Base-by-base conservation (phyloP, 1,139 yeast genomes). In the Sugiyamaella neomexicana region DNA sequence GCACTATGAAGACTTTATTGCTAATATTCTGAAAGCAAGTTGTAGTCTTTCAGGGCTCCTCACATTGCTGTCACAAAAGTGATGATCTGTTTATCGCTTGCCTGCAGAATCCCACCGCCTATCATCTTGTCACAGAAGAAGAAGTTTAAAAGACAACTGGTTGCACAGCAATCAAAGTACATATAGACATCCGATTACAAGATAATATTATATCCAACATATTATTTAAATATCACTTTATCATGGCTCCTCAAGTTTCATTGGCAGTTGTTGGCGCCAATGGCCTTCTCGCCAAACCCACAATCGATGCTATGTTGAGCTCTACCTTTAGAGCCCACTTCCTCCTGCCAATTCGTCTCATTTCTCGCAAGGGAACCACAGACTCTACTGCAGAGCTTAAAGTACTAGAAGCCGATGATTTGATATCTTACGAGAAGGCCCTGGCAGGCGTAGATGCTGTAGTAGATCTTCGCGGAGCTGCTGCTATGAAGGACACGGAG, bases 361-460 rank as follows among this genome's bases (percentile, higher is more conserved):
- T 81, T 53, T 73, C 83, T 17, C 72, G 81, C 38, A 46, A 45
- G 9, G 39, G 17, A 8, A 12, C 53, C 25, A 41, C 50, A 10
- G 45, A 20, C 23, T 58, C 63, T 4, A 68, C 73, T 23, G 69
- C 77, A 8, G 78, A 50, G 25, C 41, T 55, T 58, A 51, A 58
- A 41, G 56, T 58, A 50, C 58, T 47, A 54, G 39, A 46, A 8
- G 59, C 61, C 16, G 44, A 61, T 27, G 68, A 71, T 38, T 60
- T 69, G n/a, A 72, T 63, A 2, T 60, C 71, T 2, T 66, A 68
- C 42, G 65, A 57, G 16, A 68, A 71, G 5, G 73, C 75, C 25
- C 71, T 84, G 49, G 64, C 69, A 49, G 83, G 80, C 2, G 73
- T 70, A 44, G 85, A 82, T 60, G 82, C 77, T 13, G 67, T 83